These are phyloP conservation scores for Telfairia occidentalis DNA, from an alignment of 331 rosid genomes.

Conservation along the genomic window DNA sequence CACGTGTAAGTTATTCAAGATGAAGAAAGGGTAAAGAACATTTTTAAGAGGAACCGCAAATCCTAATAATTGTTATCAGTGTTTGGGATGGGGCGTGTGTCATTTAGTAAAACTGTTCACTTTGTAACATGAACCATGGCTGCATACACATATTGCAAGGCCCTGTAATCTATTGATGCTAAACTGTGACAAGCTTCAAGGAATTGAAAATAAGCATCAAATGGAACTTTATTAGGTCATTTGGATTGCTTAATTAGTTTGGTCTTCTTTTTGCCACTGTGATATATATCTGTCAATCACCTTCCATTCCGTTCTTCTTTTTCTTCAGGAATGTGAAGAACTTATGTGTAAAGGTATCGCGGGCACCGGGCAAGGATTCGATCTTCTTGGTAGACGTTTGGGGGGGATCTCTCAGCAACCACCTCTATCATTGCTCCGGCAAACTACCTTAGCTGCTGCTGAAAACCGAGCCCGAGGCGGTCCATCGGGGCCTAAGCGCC, in stretches of 20 bases:
- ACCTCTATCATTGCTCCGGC: conserved; percentile 29
- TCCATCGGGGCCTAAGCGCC: conserved; percentile 47
- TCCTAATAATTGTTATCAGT: not conserved
- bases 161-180: not conserved
- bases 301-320: conserved; percentile 3
- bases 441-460: conserved; percentile 42
- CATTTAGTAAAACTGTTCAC: not conserved
- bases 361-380: conserved; percentile 38
- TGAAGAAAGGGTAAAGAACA: not conserved
- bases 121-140: not conserved
- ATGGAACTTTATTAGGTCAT: not conserved
- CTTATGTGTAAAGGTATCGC: conserved; percentile 41
- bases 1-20: not conserved
- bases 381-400: conserved; percentile 33
- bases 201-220: not conserved
- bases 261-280: not conserved
- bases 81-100: not conserved
- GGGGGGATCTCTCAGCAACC: conserved; percentile 41
- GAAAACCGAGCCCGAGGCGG: conserved; percentile 40
- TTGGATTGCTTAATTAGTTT: not conserved
- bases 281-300: not conserved
- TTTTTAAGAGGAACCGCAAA: not conserved
- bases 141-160: not conserved
- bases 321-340: conserved; percentile 49
- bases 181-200: not conserved